Evolutionary conservation across 2,329 filamentous ascomycete species (phyloP).

Genomic region (Leptoxyphium fumago): DNA sequence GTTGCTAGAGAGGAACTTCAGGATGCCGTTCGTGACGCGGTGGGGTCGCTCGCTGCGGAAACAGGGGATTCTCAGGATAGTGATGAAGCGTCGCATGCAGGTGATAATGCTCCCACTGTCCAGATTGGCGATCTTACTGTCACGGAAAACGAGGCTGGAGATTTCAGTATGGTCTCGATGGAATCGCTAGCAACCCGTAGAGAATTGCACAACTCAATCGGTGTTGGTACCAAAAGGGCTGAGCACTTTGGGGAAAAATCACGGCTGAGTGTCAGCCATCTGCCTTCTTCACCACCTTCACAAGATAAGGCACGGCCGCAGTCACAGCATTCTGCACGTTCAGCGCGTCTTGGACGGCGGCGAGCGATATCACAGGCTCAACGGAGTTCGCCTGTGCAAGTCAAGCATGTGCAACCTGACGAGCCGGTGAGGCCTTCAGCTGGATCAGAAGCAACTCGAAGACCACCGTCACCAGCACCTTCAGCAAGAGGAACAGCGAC

Average conservation of each 20-base stretch:
- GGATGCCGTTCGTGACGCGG: conserved; percentile 16
- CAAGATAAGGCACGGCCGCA: background rate
- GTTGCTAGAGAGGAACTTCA: conserved; percentile 18
- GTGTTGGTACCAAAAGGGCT: background rate
- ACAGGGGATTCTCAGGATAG: conserved; percentile 3
- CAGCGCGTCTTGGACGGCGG: no score
- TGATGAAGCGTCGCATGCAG: conserved; percentile 3
- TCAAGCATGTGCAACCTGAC: no score
- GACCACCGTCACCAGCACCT: no score
- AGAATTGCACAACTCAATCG: background rate
- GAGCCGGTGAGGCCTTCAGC: no score
- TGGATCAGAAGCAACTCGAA: no score
- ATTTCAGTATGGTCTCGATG: conserved; percentile 37
- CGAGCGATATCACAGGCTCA: no score
- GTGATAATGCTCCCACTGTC: conserved; percentile 1
- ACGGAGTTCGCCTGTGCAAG: no score
- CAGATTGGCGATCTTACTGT: conserved; percentile 29
- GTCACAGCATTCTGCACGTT: no score
- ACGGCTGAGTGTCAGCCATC: conserved; percentile 11
- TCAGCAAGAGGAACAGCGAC: no score
- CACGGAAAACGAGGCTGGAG: conserved; percentile 27
- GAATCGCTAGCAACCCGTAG: conserved; percentile 22
- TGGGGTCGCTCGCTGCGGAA: conserved; percentile 4
- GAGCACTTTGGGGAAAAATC: conserved; percentile 7
- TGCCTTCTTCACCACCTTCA: conserved; percentile 19